Evolutionary conservation across 345 rosid species (phyloP), one percentile per base, ranked within the genome.

Genomic region (Pugionium dolabratum): DNA sequence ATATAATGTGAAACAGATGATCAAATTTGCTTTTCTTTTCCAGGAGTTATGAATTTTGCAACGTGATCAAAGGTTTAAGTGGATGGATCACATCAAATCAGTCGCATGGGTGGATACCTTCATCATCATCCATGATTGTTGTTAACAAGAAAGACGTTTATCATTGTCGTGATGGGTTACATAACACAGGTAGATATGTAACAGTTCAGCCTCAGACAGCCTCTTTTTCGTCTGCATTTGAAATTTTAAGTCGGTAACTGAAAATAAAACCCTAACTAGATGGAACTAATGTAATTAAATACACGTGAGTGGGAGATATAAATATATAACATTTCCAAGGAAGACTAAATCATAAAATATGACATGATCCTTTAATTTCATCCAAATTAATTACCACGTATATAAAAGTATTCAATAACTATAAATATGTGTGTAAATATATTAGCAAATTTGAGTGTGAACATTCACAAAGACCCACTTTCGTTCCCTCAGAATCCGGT

Each of bases 341-440:
- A 69, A 55, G 70, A 75, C 69, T 69, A 54, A 69, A 69, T 69
- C 40, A 66, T 72, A 59, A 69, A 68, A 55, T 62, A 71, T 65
- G 76, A 73, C 76, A 66, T 43, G 44, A 73, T 27, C 62, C 72
- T 59, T 73, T 58, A 59, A 51, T 65, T 65, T 66, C 71, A 58
- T 58, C 49, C 59, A 64, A 48, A 36, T 59, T 59, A n/a, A n/a
- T n/a, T n/a, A n/a, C n/a, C n/a, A n/a, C n/a, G n/a, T n/a, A 65
- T 18, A 18, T 18, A 18, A 18, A 18, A 18, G 18, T 18, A 18
- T 18, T 18, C 18, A 18, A 18, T 18, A 18, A 18, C 18, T 18
- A 18, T 18, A 18, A 18, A 18, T 18, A 18, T 18, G 18, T 18
- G 18, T 18, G 18, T 18, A 18, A 18, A 18, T 18, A 18, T 18